These are phyloP conservation scores for Fusarium transvaalense DNA, from an alignment of 2,329 filamentous ascomycete genomes.

Conservation along the genomic window DNA sequence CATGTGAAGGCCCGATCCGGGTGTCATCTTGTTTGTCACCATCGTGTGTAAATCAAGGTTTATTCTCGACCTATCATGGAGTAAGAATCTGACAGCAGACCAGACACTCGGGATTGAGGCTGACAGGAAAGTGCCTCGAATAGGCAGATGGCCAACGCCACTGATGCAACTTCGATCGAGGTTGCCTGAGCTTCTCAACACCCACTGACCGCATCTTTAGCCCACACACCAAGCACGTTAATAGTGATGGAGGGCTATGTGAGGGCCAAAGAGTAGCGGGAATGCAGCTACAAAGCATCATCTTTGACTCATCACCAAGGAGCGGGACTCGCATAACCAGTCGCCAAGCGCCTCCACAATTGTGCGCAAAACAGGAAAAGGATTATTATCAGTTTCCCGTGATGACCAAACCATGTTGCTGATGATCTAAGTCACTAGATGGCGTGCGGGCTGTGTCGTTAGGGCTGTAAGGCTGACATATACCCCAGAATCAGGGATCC, in stretches of 20 bases:
- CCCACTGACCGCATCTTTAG: slow-evolving; percentile 27
- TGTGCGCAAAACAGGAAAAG: slow-evolving; percentile 18
- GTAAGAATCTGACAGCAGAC: slow-evolving; percentile 44
- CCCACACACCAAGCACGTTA: slow-evolving; percentile 11
- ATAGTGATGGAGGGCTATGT: slow-evolving; percentile 8
- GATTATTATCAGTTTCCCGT: slow-evolving; percentile 11
- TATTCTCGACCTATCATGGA: slow-evolving; percentile 30
- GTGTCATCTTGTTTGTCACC: slow-evolving; percentile 31
- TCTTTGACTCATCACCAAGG: slow-evolving; percentile 33
- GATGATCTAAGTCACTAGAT: slow-evolving; percentile 17
- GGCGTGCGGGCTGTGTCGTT: slow-evolving; percentile 29
- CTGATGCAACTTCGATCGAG: slow-evolving; percentile 25
- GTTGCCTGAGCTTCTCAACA: slow-evolving; percentile 18
- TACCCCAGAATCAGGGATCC: slow-evolving; percentile 42
- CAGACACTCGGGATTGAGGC: slow-evolving; percentile 38
- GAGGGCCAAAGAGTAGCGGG: slow-evolving; percentile 27
- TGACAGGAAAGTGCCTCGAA: slow-evolving; percentile 30
- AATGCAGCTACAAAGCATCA: slow-evolving; percentile 20
- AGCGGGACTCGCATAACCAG: slow-evolving; percentile 23
- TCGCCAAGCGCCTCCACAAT: slow-evolving; percentile 19
- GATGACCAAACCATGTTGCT: slow-evolving; percentile 28
- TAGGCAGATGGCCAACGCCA: slow-evolving; percentile 30
- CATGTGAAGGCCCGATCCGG: slow-evolving; percentile 31
- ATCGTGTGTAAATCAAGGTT: slow-evolving; percentile 22
- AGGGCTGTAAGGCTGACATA: slow-evolving; percentile 50